These are phyloP conservation scores for Bromus sterilis DNA, from an alignment of 176 grass and related monocot species.

Conservation along the genomic window DNA sequence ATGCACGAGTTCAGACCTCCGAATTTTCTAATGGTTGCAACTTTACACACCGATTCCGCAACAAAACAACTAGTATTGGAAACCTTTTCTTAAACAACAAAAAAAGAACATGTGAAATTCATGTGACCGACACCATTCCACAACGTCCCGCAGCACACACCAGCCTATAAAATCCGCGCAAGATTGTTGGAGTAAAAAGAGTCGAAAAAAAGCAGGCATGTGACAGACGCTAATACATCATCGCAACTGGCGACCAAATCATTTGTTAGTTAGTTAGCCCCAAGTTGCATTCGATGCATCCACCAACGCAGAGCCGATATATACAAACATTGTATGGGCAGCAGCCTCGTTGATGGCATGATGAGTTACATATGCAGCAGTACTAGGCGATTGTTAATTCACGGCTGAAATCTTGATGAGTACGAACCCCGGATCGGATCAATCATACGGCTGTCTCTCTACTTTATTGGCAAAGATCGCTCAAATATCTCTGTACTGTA, in stretches of 20 bases:
- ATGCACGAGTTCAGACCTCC: no score
- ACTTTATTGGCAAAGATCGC: neutral
- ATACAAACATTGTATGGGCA: neutral
- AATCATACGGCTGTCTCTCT: neutral
- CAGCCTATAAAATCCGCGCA: neutral
- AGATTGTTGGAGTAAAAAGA: neutral
- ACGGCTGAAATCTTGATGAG: neutral
- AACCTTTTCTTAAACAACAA: neutral
- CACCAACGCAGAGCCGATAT: neutral
- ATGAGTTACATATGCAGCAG: neutral
- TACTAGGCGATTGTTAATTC: neutral
- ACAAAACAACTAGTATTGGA: no score
- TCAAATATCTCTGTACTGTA: neutral
- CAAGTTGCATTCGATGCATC: neutral
- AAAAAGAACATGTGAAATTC: neutral
- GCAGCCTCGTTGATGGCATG: neutral
- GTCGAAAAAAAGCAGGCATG: neutral
- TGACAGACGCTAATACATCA: neutral
- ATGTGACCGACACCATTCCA: neutral
- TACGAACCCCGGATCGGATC: constrained; percentile 1
- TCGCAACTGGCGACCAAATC: neutral
- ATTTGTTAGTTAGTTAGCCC: neutral
- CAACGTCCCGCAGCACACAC: neutral
- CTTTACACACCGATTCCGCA: neutral
- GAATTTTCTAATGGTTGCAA: neutral